Base-by-base conservation (phyloP, 2,329 filamentous ascomycete species). In the Hypoxylon sp. region DNA sequence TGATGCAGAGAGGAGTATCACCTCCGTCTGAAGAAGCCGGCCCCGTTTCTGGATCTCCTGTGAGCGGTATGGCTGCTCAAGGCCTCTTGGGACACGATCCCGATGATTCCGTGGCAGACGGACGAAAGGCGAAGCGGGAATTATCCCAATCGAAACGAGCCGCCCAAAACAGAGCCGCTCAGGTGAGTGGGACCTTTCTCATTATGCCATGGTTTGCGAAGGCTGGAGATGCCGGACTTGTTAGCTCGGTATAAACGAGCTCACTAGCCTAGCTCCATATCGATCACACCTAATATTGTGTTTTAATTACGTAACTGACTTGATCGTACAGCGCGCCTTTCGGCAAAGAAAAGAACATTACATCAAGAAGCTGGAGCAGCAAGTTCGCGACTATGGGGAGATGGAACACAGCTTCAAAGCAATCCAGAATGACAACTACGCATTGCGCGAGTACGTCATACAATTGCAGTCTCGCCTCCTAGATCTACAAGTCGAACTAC, bases 291-390 rank as follows among this genome's bases (percentile, higher is more conserved):
- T 53, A 58, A 50, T 41, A 56, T 49, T 6, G 6, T 41, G 57
- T 57, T 32, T 54, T 28, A 20, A 59, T 72, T 67, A 71, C 65
- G 64, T 72, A 70, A 72, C 75, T 76, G 69, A 78, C 73, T 41
- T 20, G 50, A 39, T 56, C 20, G 55, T 49, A 17, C 65, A 99
- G 94, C 89, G 95, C 76, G 95, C 95, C 43, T 99, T 99, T 80
- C 92, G 95, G 43, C 94, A 98, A 80, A 91, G 95, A 67, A 99
- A 99, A 77, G 95, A 99, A 79, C 92, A 92, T 47, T 97, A 99
- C 77, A 99, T 99, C 78, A 97, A 97, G 82, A 96, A 97, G 77
- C 86, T 99, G 6, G 95, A 99, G 79, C 91, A 95, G 75, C 92
- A 98, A 76, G 93, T 97, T 53, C 89, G 92, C 72, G 92, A 95